phyloP scores from a whole-genome alignment of 2,329 filamentous ascomycete genomes.

The Hypoxylon sp. region DNA sequence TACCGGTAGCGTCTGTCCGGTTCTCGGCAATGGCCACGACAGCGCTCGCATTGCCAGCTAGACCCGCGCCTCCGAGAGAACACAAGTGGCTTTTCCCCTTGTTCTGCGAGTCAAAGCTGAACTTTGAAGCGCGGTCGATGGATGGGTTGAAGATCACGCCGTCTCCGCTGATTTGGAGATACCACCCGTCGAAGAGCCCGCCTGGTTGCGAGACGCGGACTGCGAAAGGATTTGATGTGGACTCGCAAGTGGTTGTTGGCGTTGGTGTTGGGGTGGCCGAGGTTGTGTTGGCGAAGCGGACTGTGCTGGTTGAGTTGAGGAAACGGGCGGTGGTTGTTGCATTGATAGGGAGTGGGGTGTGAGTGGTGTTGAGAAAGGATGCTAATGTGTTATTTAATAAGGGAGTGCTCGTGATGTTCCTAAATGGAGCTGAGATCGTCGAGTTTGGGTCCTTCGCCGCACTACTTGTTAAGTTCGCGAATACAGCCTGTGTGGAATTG shows the following conservation, averaged over 20 bases:
- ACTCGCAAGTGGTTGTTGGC: slow-evolving; percentile 44
- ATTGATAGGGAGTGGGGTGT: slow-evolving; percentile 17
- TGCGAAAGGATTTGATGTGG: slow-evolving; percentile 46
- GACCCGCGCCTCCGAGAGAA: slow-evolving; percentile 42
- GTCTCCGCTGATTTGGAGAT: slow-evolving; percentile 48
- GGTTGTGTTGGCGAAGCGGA: slow-evolving; percentile 28
- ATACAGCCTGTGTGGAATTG: slow-evolving; percentile 21
- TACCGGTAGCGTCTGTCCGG: slow-evolving; percentile 36
- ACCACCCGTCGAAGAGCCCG: slow-evolving; percentile 52
- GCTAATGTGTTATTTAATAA: slow-evolving; percentile 7
- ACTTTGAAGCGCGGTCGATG: slow-evolving; percentile 39
- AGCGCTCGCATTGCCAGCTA: slow-evolving; percentile 35
- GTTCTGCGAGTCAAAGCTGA: slow-evolving; percentile 45
- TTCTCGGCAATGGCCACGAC: slow-evolving; percentile 49
- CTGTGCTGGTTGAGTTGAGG: slow-evolving; percentile 12
- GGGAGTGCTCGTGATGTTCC: slow-evolving; percentile 28
- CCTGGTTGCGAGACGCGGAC: slow-evolving; percentile 49
- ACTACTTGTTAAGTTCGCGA: not conserved
- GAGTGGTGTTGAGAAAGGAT: slow-evolving; percentile 24
- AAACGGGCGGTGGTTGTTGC: slow-evolving; percentile 11
- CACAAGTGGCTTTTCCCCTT: slow-evolving; percentile 47
- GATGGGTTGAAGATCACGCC: slow-evolving; percentile 48
- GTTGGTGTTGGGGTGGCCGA: slow-evolving; percentile 32
- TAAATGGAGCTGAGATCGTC: slow-evolving; percentile 27
- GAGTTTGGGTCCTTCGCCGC: slow-evolving; percentile 12